Conservation (phyloP, 257 asterid species). For the Rauvolfia tetraphylla region DNA sequence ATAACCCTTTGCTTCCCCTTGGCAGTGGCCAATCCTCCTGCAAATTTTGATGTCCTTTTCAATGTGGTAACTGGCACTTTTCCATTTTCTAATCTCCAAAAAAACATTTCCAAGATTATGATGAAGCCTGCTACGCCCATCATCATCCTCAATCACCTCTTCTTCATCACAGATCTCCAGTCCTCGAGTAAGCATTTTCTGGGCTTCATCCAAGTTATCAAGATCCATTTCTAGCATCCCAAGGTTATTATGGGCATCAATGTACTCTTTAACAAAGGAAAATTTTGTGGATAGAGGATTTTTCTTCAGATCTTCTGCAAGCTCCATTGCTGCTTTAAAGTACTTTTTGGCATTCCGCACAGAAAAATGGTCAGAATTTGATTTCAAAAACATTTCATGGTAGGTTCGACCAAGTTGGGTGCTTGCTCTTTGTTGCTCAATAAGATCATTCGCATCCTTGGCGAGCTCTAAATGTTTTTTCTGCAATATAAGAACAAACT, state of each 20-base stretch:
- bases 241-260: slow-evolving; percentile 90
- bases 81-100: slow-evolving; percentile 76
- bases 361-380: slow-evolving; percentile 71
- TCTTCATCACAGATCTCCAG: slow-evolving; percentile 81
- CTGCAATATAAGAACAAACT: slow-evolving; percentile 33
- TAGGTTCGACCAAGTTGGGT: slow-evolving; percentile 98
- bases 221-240: slow-evolving; percentile 94
- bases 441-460: slow-evolving; percentile 53
- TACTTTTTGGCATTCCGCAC: slow-evolving; percentile 70
- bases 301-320: slow-evolving; percentile 55
- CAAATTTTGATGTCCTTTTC: slow-evolving; percentile 71
- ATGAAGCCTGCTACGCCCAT: slow-evolving; percentile 88
- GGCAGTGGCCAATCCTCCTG: slow-evolving; percentile 61
- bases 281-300: slow-evolving; percentile 32
- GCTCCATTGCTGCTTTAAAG: slow-evolving; percentile 63
- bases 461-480: slow-evolving; percentile 86
- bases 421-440: slow-evolving; percentile 93
- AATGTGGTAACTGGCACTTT: slow-evolving; percentile 60
- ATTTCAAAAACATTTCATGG: slow-evolving; percentile 74
- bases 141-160: slow-evolving; percentile 70
- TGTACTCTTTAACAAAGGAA: slow-evolving; percentile 63
- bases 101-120: slow-evolving; percentile 90
- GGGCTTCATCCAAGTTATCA: slow-evolving; percentile 72
- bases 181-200: slow-evolving; percentile 58
- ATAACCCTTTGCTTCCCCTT: slow-evolving; percentile 97